Percentiles rank a stretch among this genome's conserved stretches.
These are phyloP conservation scores for Lactifluus rugatus DNA, from an alignment of 768 basidiomycete species.

Conservation along the genomic window DNA sequence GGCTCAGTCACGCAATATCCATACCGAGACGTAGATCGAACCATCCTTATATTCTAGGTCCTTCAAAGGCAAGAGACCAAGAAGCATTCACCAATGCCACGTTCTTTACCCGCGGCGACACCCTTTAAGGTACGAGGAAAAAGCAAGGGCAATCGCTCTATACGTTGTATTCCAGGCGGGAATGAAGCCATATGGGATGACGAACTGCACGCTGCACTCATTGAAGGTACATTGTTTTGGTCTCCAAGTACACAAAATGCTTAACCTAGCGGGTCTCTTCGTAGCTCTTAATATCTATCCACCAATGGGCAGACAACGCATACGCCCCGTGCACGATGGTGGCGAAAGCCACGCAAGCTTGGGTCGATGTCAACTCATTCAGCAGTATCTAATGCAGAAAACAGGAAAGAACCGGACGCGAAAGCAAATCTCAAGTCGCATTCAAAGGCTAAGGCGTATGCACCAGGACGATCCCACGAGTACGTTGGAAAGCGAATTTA, in stretches of 20 bases:
- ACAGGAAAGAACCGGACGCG: slow-evolving; percentile 31
- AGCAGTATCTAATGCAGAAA: slow-evolving; percentile 31
- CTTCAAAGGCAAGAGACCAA: not conserved
- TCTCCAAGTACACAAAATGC: not conserved
- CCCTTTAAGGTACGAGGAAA: slow-evolving; percentile 8
- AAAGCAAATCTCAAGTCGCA: slow-evolving; percentile 34
- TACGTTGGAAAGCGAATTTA: slow-evolving; percentile 20
- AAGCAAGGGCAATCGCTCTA: slow-evolving; percentile 18
- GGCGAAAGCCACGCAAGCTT: slow-evolving; percentile 15
- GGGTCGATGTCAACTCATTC: slow-evolving; percentile 33
- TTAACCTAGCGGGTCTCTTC: not conserved
- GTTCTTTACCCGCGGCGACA: slow-evolving; percentile 7
- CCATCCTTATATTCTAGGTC: not conserved
- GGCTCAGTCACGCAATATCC: not conserved
- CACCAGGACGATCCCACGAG: slow-evolving; percentile 27
- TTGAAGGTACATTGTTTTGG: slow-evolving; percentile 17
- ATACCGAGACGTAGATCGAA: not conserved
- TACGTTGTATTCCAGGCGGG: slow-evolving; percentile 18
- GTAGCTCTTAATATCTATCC: slow-evolving; percentile 18
- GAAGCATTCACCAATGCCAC: slow-evolving; percentile 7
- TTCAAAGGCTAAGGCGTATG: slow-evolving; percentile 30
- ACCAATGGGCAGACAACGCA: slow-evolving; percentile 19
- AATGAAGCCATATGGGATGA: slow-evolving; percentile 20
- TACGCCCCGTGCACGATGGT: slow-evolving; percentile 9
- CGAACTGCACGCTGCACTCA: slow-evolving; percentile 16